Evolutionary conservation across 345 rosid species (phyloP).

Genomic region (Salix caprea): DNA sequence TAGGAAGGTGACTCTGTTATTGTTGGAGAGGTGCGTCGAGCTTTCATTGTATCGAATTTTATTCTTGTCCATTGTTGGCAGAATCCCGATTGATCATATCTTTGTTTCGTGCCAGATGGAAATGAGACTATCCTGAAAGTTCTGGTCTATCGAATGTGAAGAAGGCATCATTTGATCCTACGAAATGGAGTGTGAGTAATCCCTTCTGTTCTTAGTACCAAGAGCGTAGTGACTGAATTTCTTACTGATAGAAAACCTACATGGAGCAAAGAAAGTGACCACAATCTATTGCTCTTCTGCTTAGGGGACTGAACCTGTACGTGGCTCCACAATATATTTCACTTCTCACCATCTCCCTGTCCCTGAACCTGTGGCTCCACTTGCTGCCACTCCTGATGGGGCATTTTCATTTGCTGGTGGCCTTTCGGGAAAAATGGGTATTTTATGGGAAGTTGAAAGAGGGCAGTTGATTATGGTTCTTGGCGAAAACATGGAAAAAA

Average conservation of each 20-base stretch:
- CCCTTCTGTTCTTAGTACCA: neutral
- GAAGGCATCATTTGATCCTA: constrained; percentile 48
- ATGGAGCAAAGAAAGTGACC: neutral
- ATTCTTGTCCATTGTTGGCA: neutral
- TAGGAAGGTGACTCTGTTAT: constrained; percentile 46
- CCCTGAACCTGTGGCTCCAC: constrained; percentile 49
- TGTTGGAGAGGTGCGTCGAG: too few relatives aligned
- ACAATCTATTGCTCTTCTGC: neutral
- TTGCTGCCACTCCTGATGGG: constrained; percentile 35
- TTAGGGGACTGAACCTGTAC: neutral
- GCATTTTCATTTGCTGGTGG: constrained; percentile 41
- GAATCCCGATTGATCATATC: neutral
- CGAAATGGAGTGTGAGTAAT: constrained; percentile 65
- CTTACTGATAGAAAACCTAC: neutral
- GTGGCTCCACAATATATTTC: too few relatives aligned
- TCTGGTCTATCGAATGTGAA: constrained; percentile 48
- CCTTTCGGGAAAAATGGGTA: constrained; percentile 29
- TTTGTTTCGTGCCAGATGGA: constrained; percentile 56
- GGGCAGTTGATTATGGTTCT: constrained; percentile 19
- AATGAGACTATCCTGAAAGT: constrained; percentile 44
- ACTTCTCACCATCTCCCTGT: constrained; percentile 30
- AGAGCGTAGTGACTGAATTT: neutral
- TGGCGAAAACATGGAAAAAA: constrained; percentile 18
- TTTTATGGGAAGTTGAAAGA: constrained; percentile 30
- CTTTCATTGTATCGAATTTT: neutral